Conservation (phyloP, 2,329 filamentous ascomycete species). For the Stylonectria norvegica region DNA sequence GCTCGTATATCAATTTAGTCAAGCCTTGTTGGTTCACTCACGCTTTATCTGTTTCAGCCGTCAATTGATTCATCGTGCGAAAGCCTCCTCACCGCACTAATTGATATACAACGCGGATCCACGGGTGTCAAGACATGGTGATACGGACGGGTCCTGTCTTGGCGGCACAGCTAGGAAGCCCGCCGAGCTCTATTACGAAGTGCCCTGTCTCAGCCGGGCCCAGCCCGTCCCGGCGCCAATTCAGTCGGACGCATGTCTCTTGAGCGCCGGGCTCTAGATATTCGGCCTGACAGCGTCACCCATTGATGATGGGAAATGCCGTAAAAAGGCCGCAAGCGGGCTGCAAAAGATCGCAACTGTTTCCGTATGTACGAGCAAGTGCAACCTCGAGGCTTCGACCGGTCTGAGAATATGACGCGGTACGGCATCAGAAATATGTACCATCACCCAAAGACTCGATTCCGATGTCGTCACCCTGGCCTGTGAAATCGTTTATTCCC, state of each 20-base stretch:
- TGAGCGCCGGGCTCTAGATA: slow-evolving; percentile 5
- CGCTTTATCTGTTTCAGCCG: too few species aligned
- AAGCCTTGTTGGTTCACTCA: too few species aligned
- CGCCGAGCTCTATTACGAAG: too few species aligned
- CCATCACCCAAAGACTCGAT: slow-evolving; percentile 8
- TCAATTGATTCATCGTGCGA: too few species aligned
- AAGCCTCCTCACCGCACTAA: too few species aligned
- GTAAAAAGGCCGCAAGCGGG: too few species aligned
- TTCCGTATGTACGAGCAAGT: slow-evolving; percentile 10
- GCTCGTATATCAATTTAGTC: too few species aligned
- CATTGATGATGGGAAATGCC: too few species aligned
- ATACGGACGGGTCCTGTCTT: too few species aligned
- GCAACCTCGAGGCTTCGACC: slow-evolving; percentile 11
- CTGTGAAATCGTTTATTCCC: slow-evolving; percentile 5
- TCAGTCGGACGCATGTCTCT: slow-evolving; percentile 10
- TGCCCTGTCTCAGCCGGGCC: slow-evolving; percentile 18
- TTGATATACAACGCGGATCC: too few species aligned
- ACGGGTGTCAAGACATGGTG: too few species aligned
- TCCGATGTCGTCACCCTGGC: slow-evolving; percentile 12
- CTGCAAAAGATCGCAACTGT: slow-evolving; percentile 1
- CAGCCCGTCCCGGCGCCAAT: slow-evolving; percentile 12
- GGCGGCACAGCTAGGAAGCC: too few species aligned
- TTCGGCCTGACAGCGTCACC: slow-evolving; percentile 4
- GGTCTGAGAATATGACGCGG: slow-evolving; percentile 12
- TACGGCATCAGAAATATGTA: slow-evolving; percentile 8